phyloP scores from a whole-genome alignment of 1,284 basidiomycete genomes.

The Dichomitus squalens region DNA sequence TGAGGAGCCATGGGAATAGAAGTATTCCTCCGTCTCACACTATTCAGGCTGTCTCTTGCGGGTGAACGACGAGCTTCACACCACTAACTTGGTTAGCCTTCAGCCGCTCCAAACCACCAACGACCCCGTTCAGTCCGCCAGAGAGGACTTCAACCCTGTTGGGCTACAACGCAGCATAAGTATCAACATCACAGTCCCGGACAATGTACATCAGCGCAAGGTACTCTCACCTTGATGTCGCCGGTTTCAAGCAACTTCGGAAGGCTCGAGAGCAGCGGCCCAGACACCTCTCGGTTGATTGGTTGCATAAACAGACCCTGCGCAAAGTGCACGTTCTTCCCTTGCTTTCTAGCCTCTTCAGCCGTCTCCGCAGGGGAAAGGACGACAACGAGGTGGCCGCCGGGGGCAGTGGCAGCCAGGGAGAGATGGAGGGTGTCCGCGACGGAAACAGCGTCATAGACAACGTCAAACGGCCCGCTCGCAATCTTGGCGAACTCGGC shows the following conservation, averaged over 20 bases:
- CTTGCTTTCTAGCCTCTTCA: no score
- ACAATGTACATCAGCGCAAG: no score
- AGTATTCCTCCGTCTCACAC: no score
- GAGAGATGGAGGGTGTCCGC: slow-evolving; percentile 24
- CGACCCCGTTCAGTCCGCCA: slow-evolving; percentile 46
- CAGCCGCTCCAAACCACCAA: slow-evolving; percentile 44
- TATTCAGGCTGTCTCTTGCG: slow-evolving; percentile 44
- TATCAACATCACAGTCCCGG: no score
- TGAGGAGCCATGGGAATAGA: no score
- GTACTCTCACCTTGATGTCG: not conserved
- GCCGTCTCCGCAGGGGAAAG: not conserved
- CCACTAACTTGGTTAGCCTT: slow-evolving; percentile 45
- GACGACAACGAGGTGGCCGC: slow-evolving; percentile 28
- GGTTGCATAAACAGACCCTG: no score
- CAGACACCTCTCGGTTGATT: not conserved
- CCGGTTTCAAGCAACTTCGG: slow-evolving; percentile 25
- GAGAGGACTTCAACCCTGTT: slow-evolving; percentile 43
- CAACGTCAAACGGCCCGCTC: slow-evolving; percentile 16
- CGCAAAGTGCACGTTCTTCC: not conserved
- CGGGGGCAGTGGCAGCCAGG: slow-evolving; percentile 29
- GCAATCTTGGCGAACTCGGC: slow-evolving; percentile 15
- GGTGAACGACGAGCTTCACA: slow-evolving; percentile 49
- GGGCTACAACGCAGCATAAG: slow-evolving; percentile 14
- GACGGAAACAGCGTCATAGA: slow-evolving; percentile 31
- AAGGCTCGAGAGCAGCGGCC: slow-evolving; percentile 41